Conservation (phyloP, 371 early-diverging fungal genomes). For the Lichtheimia hyalospora region DNA sequence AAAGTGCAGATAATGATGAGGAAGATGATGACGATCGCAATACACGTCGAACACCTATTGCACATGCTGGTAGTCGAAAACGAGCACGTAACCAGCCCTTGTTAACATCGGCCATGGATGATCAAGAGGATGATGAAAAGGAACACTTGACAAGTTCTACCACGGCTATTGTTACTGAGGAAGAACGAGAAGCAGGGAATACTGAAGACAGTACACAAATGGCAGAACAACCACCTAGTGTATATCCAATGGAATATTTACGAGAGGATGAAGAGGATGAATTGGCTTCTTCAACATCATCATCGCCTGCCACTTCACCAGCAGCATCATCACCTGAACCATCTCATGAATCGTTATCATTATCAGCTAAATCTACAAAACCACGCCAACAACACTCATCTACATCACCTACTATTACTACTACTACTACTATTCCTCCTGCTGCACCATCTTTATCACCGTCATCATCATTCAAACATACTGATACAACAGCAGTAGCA, state of each 20-base stretch:
- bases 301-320: neutral
- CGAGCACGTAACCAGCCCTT: constrained; percentile 1
- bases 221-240: neutral
- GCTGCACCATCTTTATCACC: neutral
- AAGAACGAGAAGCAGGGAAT: neutral
- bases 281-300: constrained; percentile 9
- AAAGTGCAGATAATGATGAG: constrained; percentile 15
- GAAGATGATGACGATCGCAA: constrained; percentile 6
- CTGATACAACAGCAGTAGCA: too few species aligned
- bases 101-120: neutral
- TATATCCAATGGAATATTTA: neutral
- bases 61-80: constrained; percentile 17
- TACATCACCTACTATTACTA: too few species aligned
- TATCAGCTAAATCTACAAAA: neutral
- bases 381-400: neutral
- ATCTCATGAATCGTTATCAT: neutral
- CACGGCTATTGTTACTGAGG: neutral
- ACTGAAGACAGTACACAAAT: neutral
- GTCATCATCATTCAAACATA: neutral
- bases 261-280: constrained; percentile 7
- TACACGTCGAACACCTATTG: constrained; percentile 10
- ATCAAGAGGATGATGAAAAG: constrained; percentile 1
- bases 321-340: constrained; percentile 1
- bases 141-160: neutral
- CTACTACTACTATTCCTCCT: too few species aligned